Percentiles rank a stretch among this genome's conserved stretches.
Evolutionary conservation across 768 basidiomycete species (phyloP).

Genomic region (Collybia sordida): DNA sequence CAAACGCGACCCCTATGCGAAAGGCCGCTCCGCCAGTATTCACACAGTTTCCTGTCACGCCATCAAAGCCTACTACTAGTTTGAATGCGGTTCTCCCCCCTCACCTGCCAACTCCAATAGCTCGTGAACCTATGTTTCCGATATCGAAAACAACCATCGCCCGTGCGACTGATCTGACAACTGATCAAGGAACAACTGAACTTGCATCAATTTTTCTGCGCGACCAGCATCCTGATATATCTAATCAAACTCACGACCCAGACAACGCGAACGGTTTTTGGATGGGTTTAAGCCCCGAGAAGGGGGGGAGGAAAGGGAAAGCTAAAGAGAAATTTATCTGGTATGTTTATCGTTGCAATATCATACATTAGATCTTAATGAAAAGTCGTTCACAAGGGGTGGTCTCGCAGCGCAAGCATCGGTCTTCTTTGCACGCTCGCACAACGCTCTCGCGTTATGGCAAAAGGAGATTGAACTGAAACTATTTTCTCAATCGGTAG

Average conservation of each 20-base stretch:
- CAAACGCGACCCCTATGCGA: too few relatives aligned
- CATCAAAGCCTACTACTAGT: slow-evolving; percentile 12
- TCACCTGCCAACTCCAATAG: slow-evolving; percentile 14
- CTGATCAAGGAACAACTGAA: slow-evolving; percentile 49
- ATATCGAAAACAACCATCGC: slow-evolving; percentile 56
- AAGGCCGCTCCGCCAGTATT: slow-evolving; percentile 7
- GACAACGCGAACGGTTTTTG: slow-evolving; percentile 43
- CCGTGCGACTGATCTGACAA: slow-evolving; percentile 48
- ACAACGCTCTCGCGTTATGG: slow-evolving; percentile 53
- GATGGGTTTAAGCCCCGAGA: slow-evolving; percentile 58
- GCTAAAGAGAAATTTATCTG: slow-evolving; percentile 41
- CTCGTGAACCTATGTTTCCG: slow-evolving; percentile 40
- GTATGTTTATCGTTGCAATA: slow-evolving; percentile 27
- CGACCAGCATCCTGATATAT: slow-evolving; percentile 40
- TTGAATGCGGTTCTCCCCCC: slow-evolving; percentile 21
- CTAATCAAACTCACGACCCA: slow-evolving; percentile 19
- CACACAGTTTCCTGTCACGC: not conserved
- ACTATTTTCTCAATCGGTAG: slow-evolving; percentile 27
- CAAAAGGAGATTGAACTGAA: slow-evolving; percentile 41
- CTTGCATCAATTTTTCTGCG: slow-evolving; percentile 53
- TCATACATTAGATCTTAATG: not conserved
- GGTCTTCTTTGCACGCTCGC: slow-evolving; percentile 38
- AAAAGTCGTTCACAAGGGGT: slow-evolving; percentile 34
- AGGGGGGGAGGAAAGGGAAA: slow-evolving; percentile 34
- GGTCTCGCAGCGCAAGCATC: slow-evolving; percentile 55